Base-by-base conservation (phyloP, 192 early-diverging fungal species). In the Entomortierella beljakovae region DNA sequence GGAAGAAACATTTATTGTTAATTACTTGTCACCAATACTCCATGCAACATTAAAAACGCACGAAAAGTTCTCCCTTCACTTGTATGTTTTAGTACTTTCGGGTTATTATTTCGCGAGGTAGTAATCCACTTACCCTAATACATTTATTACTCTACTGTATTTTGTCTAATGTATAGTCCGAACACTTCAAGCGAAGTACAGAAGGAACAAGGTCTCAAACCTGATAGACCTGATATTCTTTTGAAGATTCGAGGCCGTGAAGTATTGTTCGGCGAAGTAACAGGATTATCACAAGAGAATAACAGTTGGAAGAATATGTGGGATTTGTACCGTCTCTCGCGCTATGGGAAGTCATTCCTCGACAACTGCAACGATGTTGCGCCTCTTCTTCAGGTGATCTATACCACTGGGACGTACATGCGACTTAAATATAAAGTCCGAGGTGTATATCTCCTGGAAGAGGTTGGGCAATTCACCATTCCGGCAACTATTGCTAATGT, bases 221-320 rank as follows among this genome's bases (percentile, higher is more conserved):
- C 68, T n/a, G 57, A 70, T 11, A 51, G 68, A 25, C 58, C 68
- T 16, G 68, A 70, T 33, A 70, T 61, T 54, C 26, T 54, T 40
- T 49, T 61, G 3, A 70, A 70, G 38, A 29, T 26, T 11, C 48
- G 50, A 38, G 25, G 22, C 33, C 28, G 58, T 6, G 58, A 70
- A 37, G 32, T 53, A 22, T 11, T 70, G 0, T 70, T 42, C 28
- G 68, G 68, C 9, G 68, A 70, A 31, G 57, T 60, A 13, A 70
- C 57, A 5, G 68, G 68, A 0, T 38, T 40, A 50, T 29, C 48
- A 40, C 68, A 61, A 20, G 49, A 61, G n/a, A 1, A 60, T 37
- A 28, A 35, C 16, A 23, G 26, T 42, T 48, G 32, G 43, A 58
- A 66, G 38, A 66, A 66, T 31, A 55, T 46, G 15, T 66, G 64